Evolutionary conservation across 2,329 filamentous ascomycete species (phyloP), one percentile per base, ranked within the genome.

Genomic region (Magnaporthiopsis rhizophila): DNA sequence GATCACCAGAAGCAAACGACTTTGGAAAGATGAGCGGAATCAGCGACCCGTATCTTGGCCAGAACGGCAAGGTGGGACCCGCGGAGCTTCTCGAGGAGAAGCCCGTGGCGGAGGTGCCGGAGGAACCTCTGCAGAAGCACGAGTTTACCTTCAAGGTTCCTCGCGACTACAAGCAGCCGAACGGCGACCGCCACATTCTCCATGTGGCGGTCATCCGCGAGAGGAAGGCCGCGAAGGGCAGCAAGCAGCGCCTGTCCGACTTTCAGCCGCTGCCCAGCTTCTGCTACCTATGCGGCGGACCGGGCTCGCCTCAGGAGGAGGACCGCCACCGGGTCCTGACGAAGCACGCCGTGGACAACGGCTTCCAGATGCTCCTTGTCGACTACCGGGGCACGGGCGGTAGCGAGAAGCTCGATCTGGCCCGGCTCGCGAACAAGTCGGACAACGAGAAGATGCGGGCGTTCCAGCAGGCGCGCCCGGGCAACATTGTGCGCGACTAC

Each of bases 321-420:
- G 30, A 53, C 4, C 66, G 67, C 8, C 67, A 65, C 59, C 64
- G 62, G 11, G 61, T 50, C 0, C 84, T 87, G 73, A 86, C 86
- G 60, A 76, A 82, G 12, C 77, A 78, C n/a, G 77, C 89, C 56
- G 79, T 91, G 7, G 82, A 85, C 61, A 84, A 83, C 70, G 89
- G 88, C 2, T 91, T 89, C 69, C 84, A 89, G 72, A 78, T 87
- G 24, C 78, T 92, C 1, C 86, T 85, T 69, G 79, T 91, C 34
- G 88, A 92, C 71, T 89, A 91, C 72, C 82, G 89, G 32, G 89
- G 89, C 9, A 91, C 88, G 2, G 89, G 89, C 1, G 75, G 88
- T 3, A 89, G 86, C 66, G 84, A 80, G 13, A 83, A 86, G 0
- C 79, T 91, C 45, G 84, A 83, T 2, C 83, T 86, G 11, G 80